A percentile compares a stretch with the other conserved stretches of the same genome.
Conservation (phyloP, 352 stramenopile genomes). For the Pythium dissimile region DNA sequence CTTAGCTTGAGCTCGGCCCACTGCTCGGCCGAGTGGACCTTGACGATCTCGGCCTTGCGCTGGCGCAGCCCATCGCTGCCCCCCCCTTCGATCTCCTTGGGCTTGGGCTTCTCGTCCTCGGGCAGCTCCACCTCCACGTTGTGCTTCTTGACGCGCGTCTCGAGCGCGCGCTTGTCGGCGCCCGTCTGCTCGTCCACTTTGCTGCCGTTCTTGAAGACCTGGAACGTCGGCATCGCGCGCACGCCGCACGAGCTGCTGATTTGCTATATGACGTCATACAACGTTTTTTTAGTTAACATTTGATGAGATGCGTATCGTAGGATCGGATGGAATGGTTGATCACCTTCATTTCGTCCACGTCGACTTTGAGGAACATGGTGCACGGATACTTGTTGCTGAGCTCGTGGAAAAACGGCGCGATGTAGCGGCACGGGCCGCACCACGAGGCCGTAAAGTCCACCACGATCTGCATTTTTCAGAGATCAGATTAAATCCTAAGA, state of each 20-base stretch:
- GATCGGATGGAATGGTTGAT: neutral
- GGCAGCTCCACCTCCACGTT: slow-evolving; percentile 76
- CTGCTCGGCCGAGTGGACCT: slow-evolving; percentile 46
- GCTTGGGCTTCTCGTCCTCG: slow-evolving; percentile 54
- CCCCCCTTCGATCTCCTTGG: slow-evolving; percentile 1
- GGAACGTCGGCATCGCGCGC: slow-evolving; percentile 94
- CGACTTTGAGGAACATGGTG: slow-evolving; percentile 87
- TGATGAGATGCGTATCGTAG: neutral
- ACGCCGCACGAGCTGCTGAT: slow-evolving; percentile 72
- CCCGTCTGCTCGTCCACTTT: slow-evolving; percentile 89
- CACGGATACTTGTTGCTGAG: slow-evolving; percentile 82
- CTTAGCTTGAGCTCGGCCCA: slow-evolving; percentile 49
- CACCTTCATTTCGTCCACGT: slow-evolving; percentile 81
- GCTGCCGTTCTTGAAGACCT: slow-evolving; percentile 89
- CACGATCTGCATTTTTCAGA: slow-evolving; percentile 34
- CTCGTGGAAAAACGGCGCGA: slow-evolving; percentile 82
- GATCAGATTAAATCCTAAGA: neutral
- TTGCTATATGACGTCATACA: slow-evolving; percentile 32
- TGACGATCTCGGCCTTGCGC: slow-evolving; percentile 48
- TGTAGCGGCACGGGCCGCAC: slow-evolving; percentile 86
- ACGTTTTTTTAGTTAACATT: neutral
- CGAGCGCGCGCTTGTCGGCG: slow-evolving; percentile 64
- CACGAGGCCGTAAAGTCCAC: slow-evolving; percentile 89
- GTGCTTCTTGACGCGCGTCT: slow-evolving; percentile 65
- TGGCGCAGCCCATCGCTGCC: slow-evolving; percentile 39